These are phyloP conservation scores for Globisporangium mamillatum DNA, from an alignment of 352 stramenopile genomes.

Conservation along the genomic window DNA sequence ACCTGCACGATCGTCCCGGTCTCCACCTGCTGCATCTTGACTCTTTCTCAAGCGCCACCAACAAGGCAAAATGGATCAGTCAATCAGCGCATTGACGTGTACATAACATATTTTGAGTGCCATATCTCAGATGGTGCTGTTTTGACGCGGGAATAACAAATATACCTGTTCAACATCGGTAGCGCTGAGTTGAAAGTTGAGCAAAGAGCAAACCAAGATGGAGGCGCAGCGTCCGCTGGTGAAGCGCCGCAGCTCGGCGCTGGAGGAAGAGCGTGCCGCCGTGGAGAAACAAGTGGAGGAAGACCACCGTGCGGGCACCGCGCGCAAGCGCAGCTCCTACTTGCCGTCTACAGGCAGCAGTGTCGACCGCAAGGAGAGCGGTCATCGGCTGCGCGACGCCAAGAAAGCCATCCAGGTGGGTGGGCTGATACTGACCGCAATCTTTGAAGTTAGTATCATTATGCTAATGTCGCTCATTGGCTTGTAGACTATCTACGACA, in stretches of 20 bases:
- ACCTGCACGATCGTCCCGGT: constrained; percentile 62
- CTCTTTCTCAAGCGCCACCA: neutral
- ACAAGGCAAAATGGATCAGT: neutral
- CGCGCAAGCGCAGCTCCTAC: constrained; percentile 38
- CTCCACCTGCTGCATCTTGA: constrained; percentile 27
- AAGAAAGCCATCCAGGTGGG: constrained; percentile 52
- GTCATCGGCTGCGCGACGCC: constrained; percentile 40
- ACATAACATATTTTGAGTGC: neutral
- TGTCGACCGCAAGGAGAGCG: constrained; percentile 12
- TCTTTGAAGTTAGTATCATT: neutral
- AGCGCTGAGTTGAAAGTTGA: constrained; percentile 1
- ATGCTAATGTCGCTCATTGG: neutral
- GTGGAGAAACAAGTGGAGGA: constrained; percentile 48
- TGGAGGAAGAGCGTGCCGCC: constrained; percentile 44
- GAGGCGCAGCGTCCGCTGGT: constrained; percentile 14
- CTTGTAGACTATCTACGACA: constrained; percentile 50
- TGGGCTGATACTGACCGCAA: too few relatives aligned
- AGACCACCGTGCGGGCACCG: constrained; percentile 23
- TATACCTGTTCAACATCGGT: constrained; percentile 5
- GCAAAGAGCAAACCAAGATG: constrained; percentile 1
- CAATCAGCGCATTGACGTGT: neutral
- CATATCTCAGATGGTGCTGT: neutral
- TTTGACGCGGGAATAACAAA: constrained; percentile 16
- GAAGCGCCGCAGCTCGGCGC: constrained; percentile 35
- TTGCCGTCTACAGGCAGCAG: constrained; percentile 26